Percentiles rank a stretch among this genome's conserved stretches.
phyloP scores from a whole-genome alignment of 2,329 filamentous ascomycete species.

The Ophiobolus disseminans region DNA sequence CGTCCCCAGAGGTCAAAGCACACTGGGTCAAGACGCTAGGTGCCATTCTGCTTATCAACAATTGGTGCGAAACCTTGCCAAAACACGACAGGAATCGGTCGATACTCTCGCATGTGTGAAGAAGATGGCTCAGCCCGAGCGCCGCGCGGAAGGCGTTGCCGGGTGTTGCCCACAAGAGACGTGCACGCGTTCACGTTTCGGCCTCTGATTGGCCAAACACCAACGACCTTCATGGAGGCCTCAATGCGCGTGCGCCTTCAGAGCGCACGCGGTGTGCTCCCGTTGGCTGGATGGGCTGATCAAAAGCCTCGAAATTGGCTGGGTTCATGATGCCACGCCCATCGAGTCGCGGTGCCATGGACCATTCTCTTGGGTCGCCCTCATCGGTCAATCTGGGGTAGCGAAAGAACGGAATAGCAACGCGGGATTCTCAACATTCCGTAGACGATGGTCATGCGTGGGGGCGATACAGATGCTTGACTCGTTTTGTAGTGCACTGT shows the following conservation, averaged over 20 bases:
- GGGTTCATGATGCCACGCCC: conserved; percentile 11
- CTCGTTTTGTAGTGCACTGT: not conserved
- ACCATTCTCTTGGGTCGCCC: conserved; percentile 20
- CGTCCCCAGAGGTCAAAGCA: not conserved
- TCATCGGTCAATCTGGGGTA: conserved; percentile 10
- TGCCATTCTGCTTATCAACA: conserved; percentile 17
- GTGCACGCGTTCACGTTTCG: conserved; percentile 26
- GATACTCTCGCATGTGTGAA: conserved; percentile 7
- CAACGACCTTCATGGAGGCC: conserved; percentile 10
- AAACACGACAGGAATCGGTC: conserved; percentile 9
- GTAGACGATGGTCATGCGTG: conserved; percentile 5
- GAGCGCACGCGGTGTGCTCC: conserved; percentile 16
- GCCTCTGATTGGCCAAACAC: conserved; percentile 22
- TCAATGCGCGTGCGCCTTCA: conserved; percentile 13
- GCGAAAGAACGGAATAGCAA: not conserved
- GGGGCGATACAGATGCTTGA: conserved; percentile 5
- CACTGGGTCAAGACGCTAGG: conserved; percentile 2
- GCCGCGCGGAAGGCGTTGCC: conserved; percentile 19
- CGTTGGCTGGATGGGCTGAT: conserved; percentile 9
- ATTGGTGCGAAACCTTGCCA: conserved; percentile 17
- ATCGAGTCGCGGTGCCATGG: conserved; percentile 18
- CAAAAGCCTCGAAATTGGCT: not conserved
- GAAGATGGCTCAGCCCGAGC: conserved; percentile 19
- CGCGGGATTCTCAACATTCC: conserved; percentile 1
- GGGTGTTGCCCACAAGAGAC: conserved; percentile 17